Evolutionary conservation across 495 filamentous ascomycete genomes (phyloP), one percentile per base, ranked within the genome.

Genomic region (Rostrohypoxylon terebratum): DNA sequence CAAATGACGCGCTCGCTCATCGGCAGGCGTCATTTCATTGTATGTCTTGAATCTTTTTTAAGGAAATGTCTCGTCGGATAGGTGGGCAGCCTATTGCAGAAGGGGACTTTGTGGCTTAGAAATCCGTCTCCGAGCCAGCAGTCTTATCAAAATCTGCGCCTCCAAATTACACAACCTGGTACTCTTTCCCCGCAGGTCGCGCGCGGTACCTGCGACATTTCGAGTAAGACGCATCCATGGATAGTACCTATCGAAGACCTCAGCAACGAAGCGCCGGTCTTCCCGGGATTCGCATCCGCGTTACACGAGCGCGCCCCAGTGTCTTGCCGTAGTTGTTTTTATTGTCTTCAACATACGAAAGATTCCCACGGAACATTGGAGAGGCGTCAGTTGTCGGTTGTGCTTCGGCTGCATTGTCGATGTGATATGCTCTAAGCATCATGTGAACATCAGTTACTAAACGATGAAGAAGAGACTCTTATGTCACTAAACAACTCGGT

Each of bases 221-320:
- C 21, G 34, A 51, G 53, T 68, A 36, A 72, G 51, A 54, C 28
- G 20, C 31, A 65, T 28, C 28, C 28, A 28, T 28, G 28, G 28
- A 28, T 58, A 25, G 36, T 60, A 63, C 45, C 13, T 60, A 63
- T 53, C 13, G 18, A 28, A 60, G 21, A 45, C 42, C n/a, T 45
- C 42, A 45, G 42, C 16, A 61, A 13, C 34, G 23, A 66, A 55
- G 50, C 55, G 47, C 58, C 71, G 66, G 66, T 25, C 66, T 57
- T 59, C 61, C 71, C 71, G 66, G 71, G 55, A 66, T 59, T 61
- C 44, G 50, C 61, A 61, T 36, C 66, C 61, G 66, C 44, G 66
- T 74, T 53, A 66, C 66, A 74, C 66, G 18, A 66, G 62, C 42
- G 62, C 42, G 55, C 33, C 47, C 42, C 42, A 65, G 59, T 57